Conservation (phyloP, 2,329 filamentous ascomycete genomes). For the Talaromyces sp. region DNA sequence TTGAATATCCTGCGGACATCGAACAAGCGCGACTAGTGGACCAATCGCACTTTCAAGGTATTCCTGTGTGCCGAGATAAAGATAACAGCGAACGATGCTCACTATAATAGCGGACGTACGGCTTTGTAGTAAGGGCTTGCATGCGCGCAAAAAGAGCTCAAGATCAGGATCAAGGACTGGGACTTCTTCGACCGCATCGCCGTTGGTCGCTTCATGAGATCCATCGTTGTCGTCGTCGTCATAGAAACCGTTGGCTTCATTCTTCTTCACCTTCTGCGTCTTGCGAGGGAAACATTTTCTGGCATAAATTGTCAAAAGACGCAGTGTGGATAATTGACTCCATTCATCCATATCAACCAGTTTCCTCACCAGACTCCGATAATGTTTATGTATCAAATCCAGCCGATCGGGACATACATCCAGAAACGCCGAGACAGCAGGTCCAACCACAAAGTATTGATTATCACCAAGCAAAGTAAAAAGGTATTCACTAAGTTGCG, state of each 20-base stretch:
- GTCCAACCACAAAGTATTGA: slow-evolving; percentile 95
- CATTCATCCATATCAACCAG: slow-evolving; percentile 99
- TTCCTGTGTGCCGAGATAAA: slow-evolving; percentile 74
- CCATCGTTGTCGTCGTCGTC: slow-evolving; percentile 59
- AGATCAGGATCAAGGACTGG: slow-evolving; percentile 74
- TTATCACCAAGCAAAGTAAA: slow-evolving; percentile 76
- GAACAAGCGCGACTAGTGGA: slow-evolving; percentile 78
- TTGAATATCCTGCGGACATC: slow-evolving; percentile 81
- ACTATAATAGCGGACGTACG: slow-evolving; percentile 91
- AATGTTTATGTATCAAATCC: slow-evolving; percentile 87
- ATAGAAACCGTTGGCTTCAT: slow-evolving; percentile 72
- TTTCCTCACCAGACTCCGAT: slow-evolving; percentile 79
- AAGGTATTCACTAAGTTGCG: slow-evolving; percentile 80
- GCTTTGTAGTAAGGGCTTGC: slow-evolving; percentile 82
- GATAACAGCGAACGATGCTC: slow-evolving; percentile 78
- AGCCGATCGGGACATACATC: slow-evolving; percentile 84
- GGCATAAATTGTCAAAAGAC: slow-evolving; percentile 78
- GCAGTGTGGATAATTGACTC: slow-evolving; percentile 82
- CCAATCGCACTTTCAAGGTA: slow-evolving; percentile 75
- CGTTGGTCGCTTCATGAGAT: slow-evolving; percentile 43
- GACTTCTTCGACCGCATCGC: slow-evolving; percentile 51
- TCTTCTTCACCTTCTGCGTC: slow-evolving; percentile 57
- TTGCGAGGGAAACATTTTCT: slow-evolving; percentile 80
- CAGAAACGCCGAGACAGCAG: slow-evolving; percentile 83
- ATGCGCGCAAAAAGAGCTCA: slow-evolving; percentile 72